Evolutionary conservation across 106 monocot species (phyloP).

Genomic region (Chionographis japonica): DNA sequence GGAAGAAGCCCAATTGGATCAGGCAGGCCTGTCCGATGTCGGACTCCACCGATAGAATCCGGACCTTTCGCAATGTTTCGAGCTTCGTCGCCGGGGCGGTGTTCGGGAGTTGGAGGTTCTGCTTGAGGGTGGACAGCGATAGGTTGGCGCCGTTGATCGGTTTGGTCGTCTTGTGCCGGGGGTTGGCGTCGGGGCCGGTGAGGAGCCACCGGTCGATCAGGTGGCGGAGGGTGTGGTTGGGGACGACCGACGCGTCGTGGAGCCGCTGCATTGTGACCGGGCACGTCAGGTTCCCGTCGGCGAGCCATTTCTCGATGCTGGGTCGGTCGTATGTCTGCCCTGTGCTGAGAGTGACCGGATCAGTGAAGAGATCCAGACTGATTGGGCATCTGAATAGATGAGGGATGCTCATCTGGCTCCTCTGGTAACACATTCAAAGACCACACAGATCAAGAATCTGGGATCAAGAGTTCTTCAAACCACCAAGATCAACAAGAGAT

Average conservation of each 20-base stretch:
- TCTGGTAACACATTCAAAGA: not conserved
- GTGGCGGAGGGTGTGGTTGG: constrained; percentile 82
- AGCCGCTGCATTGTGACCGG: constrained; percentile 95
- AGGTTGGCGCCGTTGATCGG: constrained; percentile 1
- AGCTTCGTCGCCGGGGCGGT: constrained; percentile 6
- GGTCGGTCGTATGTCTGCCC: constrained; percentile 92
- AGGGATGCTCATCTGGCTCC: constrained; percentile 59
- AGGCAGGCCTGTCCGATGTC: constrained; percentile 51
- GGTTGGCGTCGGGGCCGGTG: constrained; percentile 1
- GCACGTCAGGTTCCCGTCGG: constrained; percentile 73
- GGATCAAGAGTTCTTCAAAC: not conserved
- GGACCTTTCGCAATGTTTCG: constrained; percentile 39
- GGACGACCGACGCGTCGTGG: constrained; percentile 54
- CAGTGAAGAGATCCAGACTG: constrained; percentile 81
- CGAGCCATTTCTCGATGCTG: constrained; percentile 82
- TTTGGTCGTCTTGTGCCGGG: not conserved
- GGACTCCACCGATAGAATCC: constrained; percentile 56
- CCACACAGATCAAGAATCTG: not conserved
- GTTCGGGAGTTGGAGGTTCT: constrained; percentile 23
- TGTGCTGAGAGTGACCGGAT: constrained; percentile 88
- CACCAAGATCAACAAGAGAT: not conserved
- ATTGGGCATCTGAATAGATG: constrained; percentile 88
- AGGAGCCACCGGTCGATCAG: constrained; percentile 83
- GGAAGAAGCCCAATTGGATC: constrained; percentile 61
- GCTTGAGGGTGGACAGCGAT: constrained; percentile 46